Conservation (phyloP, 495 filamentous ascomycete species). For the Chaetomium fimeti region DNA sequence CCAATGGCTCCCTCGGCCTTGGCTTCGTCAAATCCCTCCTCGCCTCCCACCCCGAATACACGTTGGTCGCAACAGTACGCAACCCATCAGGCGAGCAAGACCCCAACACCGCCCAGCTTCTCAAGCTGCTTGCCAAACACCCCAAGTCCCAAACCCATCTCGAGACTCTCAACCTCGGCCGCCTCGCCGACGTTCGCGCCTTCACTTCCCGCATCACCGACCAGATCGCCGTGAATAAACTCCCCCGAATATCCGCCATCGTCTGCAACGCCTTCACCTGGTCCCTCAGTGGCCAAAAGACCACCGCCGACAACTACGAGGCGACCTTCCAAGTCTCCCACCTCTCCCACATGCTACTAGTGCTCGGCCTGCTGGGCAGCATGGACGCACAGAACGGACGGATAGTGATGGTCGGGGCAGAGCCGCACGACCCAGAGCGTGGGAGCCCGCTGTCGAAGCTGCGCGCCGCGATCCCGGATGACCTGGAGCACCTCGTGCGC, state of each 20-base stretch:
- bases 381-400: not conserved
- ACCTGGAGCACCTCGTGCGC: not conserved
- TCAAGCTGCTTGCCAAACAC: not conserved
- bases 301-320: not conserved
- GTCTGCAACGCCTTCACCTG: conserved; percentile 9
- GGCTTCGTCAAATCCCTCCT: not conserved
- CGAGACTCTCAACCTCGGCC: not conserved
- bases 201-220: not conserved
- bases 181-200: not conserved
- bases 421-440: not conserved
- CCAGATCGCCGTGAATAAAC: not conserved
- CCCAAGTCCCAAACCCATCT: not conserved
- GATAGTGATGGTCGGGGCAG: not conserved
- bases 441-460: not conserved
- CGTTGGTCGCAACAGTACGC: not conserved
- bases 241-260: not conserved
- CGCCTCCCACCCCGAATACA: not conserved
- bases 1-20: conserved; percentile 8
- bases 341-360: not conserved
- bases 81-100: not conserved
- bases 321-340: conserved; percentile 5
- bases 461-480: not conserved
- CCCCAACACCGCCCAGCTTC: not conserved
- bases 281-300: not conserved
- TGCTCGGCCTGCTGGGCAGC: not conserved